These are phyloP conservation scores for Cryptococcus sp. DNA, from an alignment of 1,284 basidiomycete species.

Conservation along the genomic window DNA sequence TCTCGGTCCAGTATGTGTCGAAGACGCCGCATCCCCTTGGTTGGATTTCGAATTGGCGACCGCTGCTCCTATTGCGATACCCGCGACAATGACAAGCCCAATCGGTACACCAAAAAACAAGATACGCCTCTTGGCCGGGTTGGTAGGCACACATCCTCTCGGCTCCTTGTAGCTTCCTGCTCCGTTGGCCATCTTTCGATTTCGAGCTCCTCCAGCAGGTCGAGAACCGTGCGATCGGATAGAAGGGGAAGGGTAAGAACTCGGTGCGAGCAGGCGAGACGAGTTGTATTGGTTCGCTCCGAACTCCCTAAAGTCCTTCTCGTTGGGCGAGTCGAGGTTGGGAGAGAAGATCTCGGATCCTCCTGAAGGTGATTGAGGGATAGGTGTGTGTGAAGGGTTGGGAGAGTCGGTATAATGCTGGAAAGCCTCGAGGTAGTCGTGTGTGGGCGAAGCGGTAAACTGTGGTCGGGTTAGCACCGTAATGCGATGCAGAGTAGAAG, in stretches of 20 bases:
- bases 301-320: background rate
- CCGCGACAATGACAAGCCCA: constrained; percentile 32
- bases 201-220: too few relatives aligned
- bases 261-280: background rate
- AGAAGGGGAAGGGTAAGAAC: background rate
- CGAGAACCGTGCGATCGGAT: too few relatives aligned
- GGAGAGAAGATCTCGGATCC: constrained; percentile 5
- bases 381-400: constrained; percentile 17
- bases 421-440: constrained; percentile 32
- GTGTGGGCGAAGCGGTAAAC: constrained; percentile 26
- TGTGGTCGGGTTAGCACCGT: constrained; percentile 10
- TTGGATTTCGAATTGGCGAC: constrained; percentile 15
- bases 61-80: constrained; percentile 28
- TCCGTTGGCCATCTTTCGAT: background rate
- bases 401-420: constrained; percentile 21
- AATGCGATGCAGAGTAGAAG: background rate
- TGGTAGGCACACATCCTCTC: constrained; percentile 9
- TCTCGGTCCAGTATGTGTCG: background rate
- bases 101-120: constrained; percentile 33
- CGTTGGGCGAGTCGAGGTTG: background rate
- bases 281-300: background rate
- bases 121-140: constrained; percentile 21
- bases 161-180: background rate
- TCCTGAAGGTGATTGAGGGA: constrained; percentile 4
- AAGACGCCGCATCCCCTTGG: constrained; percentile 5